Evolutionary conservation across 1,284 basidiomycete genomes (phyloP).

Genomic region (Sporisorium scitamineum): DNA sequence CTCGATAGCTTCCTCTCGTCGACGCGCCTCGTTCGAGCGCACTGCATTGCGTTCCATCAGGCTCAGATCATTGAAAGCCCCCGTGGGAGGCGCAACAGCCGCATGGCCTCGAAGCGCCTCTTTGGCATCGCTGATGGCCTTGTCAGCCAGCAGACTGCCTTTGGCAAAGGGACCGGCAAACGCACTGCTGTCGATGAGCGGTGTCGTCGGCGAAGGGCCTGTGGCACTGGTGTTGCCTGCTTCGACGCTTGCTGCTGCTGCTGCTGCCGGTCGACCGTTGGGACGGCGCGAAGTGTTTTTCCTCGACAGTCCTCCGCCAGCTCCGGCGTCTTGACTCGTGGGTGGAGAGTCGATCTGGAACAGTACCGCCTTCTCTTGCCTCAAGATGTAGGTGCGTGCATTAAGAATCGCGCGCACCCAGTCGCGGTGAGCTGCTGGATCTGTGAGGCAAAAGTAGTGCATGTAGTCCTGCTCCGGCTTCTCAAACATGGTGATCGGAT

Average conservation of each 20-base stretch:
- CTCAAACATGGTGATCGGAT: slow-evolving; percentile 58
- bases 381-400: slow-evolving; percentile 65
- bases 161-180: slow-evolving; percentile 59
- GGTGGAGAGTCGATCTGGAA: slow-evolving; percentile 46
- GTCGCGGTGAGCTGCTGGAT: slow-evolving; percentile 63
- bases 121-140: slow-evolving; percentile 50
- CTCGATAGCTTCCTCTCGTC: slow-evolving; percentile 43
- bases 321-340: slow-evolving; percentile 9
- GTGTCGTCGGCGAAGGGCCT: slow-evolving; percentile 22
- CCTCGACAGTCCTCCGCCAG: slow-evolving; percentile 35
- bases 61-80: slow-evolving; percentile 37
- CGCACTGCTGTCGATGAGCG: slow-evolving; percentile 52
- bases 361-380: slow-evolving; percentile 62
- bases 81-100: slow-evolving; percentile 15
- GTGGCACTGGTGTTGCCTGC: slow-evolving; percentile 4
- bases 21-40: slow-evolving; percentile 24
- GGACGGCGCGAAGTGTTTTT: slow-evolving; percentile 35
- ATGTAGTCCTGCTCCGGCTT: slow-evolving; percentile 64
- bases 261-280: slow-evolving; percentile 20
- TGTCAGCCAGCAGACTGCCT: slow-evolving; percentile 56
- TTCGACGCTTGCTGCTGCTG: slow-evolving; percentile 9
- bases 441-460: slow-evolving; percentile 62
- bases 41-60: slow-evolving; percentile 38
- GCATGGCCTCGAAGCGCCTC: slow-evolving; percentile 42
- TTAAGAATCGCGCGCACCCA: slow-evolving; percentile 64